These are phyloP conservation scores for Physcia stellaris DNA, from an alignment of 495 filamentous ascomycete species.

Conservation along the genomic window DNA sequence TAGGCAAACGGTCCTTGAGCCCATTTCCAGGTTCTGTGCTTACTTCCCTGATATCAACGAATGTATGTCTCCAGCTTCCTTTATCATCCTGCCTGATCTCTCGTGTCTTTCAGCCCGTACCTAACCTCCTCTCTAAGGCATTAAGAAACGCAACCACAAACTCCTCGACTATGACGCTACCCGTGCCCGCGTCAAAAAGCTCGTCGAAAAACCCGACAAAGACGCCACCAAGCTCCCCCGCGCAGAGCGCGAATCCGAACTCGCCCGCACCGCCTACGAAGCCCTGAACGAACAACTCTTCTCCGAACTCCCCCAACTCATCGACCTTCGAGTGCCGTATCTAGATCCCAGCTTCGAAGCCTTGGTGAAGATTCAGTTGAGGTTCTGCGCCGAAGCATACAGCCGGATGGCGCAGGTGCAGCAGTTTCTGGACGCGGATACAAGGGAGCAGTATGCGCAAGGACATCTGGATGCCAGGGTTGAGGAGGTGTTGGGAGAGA, in stretches of 20 bases:
- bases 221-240: constrained; percentile 88
- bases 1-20: constrained; percentile 88
- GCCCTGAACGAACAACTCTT: constrained; percentile 91
- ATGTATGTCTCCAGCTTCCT: constrained; percentile 39
- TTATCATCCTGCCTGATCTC: neutral
- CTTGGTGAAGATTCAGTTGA: constrained; percentile 92
- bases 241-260: constrained; percentile 85
- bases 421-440: constrained; percentile 95
- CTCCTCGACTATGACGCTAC: constrained; percentile 94
- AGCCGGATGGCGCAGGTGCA: constrained; percentile 96
- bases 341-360: constrained; percentile 94
- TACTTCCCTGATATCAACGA: constrained; percentile 99
- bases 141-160: constrained; percentile 97
- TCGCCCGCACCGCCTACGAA: constrained; percentile 88
- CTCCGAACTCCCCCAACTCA: constrained; percentile 87
- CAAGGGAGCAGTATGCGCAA: constrained; percentile 87
- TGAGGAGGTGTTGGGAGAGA: constrained; percentile 93
- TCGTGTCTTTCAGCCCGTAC: neutral
- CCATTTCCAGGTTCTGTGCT: constrained; percentile 87
- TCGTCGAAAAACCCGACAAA: constrained; percentile 97
- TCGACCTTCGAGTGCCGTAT: constrained; percentile 92
- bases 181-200: constrained; percentile 87
- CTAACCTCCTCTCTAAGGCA: constrained; percentile 35
- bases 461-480: constrained; percentile 85
- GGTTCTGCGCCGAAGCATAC: constrained; percentile 97